A percentile compares a stretch with the other conserved stretches of the same genome.
Evolutionary conservation across 2,329 filamentous ascomycete genomes (phyloP).

Genomic region (Dendrostoma leiphaemia): DNA sequence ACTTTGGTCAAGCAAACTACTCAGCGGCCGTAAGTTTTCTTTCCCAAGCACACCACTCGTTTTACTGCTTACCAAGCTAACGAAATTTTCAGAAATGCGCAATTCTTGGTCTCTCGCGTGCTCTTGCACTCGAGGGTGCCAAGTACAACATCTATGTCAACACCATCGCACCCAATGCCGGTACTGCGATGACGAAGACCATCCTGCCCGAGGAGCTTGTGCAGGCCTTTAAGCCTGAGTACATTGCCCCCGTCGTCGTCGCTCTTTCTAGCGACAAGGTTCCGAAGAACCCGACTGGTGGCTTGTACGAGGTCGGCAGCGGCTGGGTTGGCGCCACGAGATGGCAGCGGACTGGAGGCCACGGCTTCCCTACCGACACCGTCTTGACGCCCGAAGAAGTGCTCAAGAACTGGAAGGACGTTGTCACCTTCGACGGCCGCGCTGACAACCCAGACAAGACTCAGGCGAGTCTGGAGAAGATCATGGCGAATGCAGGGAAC

Average conservation of each 20-base stretch:
- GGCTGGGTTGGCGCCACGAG: slow-evolving; percentile 90
- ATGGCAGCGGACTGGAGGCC: slow-evolving; percentile 89
- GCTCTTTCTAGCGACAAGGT: slow-evolving; percentile 83
- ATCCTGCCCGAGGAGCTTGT: slow-evolving; percentile 97
- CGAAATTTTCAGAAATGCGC: slow-evolving; percentile 67
- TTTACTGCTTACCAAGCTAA: slow-evolving; percentile 21
- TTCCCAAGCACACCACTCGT: background rate
- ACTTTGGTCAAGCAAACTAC: slow-evolving; percentile 99
- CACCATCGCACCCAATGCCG: slow-evolving; percentile 96
- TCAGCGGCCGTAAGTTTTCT: slow-evolving; percentile 69
- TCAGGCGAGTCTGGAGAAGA: slow-evolving; percentile 73
- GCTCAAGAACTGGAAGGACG: slow-evolving; percentile 69
- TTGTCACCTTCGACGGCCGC: slow-evolving; percentile 83
- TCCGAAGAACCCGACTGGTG: slow-evolving; percentile 78
- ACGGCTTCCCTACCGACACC: slow-evolving; percentile 87
- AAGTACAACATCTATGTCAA: slow-evolving; percentile 99
- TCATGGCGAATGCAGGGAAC: slow-evolving; percentile 82
- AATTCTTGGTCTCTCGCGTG: slow-evolving; percentile 92
- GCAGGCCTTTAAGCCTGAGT: slow-evolving; percentile 98
- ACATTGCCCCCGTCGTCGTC: slow-evolving; percentile 90
- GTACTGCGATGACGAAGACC: slow-evolving; percentile 90
- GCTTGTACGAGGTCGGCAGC: slow-evolving; percentile 90
- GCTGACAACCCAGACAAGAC: slow-evolving; percentile 82
- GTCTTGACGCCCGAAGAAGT: slow-evolving; percentile 83
- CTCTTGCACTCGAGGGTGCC: slow-evolving; percentile 85